Evolutionary conservation across 2,329 filamentous ascomycete genomes (phyloP).

Genomic region (Nannizzia gypsea): DNA sequence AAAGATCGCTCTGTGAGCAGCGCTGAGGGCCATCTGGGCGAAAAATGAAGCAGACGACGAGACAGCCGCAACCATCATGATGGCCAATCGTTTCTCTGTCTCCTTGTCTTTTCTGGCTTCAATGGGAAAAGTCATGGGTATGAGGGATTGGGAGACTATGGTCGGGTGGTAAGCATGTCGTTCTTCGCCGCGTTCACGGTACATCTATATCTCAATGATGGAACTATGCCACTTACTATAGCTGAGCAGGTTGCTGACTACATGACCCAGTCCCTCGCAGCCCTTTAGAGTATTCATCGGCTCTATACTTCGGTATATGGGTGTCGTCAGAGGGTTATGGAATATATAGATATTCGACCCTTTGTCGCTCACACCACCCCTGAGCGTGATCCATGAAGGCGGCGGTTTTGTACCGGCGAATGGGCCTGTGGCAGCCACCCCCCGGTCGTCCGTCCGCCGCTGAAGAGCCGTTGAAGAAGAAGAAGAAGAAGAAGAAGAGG

Average conservation of each 20-base stretch:
- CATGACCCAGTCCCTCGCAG: not conserved
- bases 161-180: not conserved
- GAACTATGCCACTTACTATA: constrained; percentile 6
- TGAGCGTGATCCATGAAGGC: constrained; percentile 6
- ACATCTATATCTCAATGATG: not conserved
- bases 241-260: not conserved
- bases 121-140: constrained; percentile 31
- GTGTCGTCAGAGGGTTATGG: not conserved
- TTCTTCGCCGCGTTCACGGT: not conserved
- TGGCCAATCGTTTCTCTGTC: constrained; percentile 17
- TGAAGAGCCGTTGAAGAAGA: not conserved
- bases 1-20: constrained; percentile 29
- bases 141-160: constrained; percentile 25
- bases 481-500: not conserved
- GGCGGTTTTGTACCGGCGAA: not conserved
- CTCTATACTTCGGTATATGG: constrained; percentile 1
- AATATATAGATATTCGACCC: not conserved
- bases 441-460: not conserved
- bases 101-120: constrained; percentile 20
- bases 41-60: constrained; percentile 29
- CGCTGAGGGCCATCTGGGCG: constrained; percentile 29
- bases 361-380: not conserved
- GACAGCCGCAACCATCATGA: constrained; percentile 25
- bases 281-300: constrained; percentile 7
- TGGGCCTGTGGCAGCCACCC: not conserved